These are phyloP conservation scores for Eucalyptus sp. DNA, from an alignment of 345 rosid species.

Conservation along the genomic window DNA sequence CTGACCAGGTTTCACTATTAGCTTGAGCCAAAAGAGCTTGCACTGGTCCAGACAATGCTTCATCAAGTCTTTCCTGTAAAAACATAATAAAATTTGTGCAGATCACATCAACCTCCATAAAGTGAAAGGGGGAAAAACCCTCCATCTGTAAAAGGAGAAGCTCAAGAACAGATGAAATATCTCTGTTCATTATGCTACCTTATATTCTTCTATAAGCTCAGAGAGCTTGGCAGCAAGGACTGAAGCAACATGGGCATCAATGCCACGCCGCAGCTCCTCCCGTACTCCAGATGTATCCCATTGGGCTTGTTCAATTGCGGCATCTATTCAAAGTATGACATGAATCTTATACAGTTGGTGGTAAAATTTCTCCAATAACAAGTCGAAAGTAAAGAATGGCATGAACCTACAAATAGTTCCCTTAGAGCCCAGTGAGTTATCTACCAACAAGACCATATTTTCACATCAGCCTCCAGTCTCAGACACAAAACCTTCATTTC, in stretches of 20 bases:
- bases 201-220: slow-evolving; percentile 47
- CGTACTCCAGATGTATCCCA: slow-evolving; percentile 73
- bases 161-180: not conserved
- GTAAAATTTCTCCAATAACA: not conserved
- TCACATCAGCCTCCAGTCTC: not conserved
- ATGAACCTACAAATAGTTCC: not conserved
- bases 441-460: not conserved
- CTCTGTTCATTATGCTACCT: slow-evolving; percentile 29
- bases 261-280: slow-evolving; percentile 64
- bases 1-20: slow-evolving; percentile 64
- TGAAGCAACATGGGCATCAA: slow-evolving; percentile 65
- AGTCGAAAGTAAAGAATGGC: not conserved
- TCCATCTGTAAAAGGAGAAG: not conserved
- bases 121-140: not conserved
- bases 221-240: slow-evolving; percentile 62
- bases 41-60: slow-evolving; percentile 59
- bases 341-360: not conserved
- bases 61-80: slow-evolving; percentile 49
- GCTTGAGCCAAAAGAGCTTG: slow-evolving; percentile 84
- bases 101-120: not conserved
- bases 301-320: slow-evolving; percentile 58
- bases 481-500: not conserved
- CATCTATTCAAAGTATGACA: slow-evolving; percentile 23
- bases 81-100: not conserved
- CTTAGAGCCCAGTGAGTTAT: not conserved